These are phyloP conservation scores for Leccinum solheimii DNA, from an alignment of 1,284 basidiomycete species.

Conservation along the genomic window DNA sequence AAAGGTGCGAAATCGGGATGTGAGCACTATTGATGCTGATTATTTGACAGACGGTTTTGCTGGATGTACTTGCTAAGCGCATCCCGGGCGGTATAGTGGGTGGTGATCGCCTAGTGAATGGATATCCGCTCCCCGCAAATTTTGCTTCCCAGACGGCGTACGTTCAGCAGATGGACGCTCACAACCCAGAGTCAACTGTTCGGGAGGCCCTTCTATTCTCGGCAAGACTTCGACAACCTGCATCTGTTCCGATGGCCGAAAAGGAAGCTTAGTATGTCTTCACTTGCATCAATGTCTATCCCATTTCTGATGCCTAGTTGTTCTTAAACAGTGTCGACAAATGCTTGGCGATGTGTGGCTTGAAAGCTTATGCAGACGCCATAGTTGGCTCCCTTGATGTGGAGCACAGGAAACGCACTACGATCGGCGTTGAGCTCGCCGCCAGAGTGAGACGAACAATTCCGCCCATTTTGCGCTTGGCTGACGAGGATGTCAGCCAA, in stretches of 20 bases:
- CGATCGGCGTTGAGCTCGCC: constrained; percentile 84
- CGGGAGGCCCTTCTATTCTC: constrained; percentile 84
- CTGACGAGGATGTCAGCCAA: constrained; percentile 45
- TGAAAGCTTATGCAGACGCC: constrained; percentile 71
- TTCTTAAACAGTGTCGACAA: constrained; percentile 59
- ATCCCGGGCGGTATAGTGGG: constrained; percentile 69
- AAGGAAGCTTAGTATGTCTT: constrained; percentile 72
- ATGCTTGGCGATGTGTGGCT: constrained; percentile 76
- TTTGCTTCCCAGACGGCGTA: constrained; percentile 74
- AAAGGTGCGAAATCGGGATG: constrained; percentile 42
- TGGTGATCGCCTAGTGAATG: constrained; percentile 77
- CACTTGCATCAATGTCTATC: background rate
- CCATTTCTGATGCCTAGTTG: background rate
- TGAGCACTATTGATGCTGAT: background rate
- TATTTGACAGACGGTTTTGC: constrained; percentile 61
- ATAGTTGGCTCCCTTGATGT: constrained; percentile 76
- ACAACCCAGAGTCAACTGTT: constrained; percentile 68
- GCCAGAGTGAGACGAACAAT: constrained; percentile 47
- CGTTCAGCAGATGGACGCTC: constrained; percentile 79
- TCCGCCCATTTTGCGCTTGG: background rate
- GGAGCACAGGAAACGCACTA: constrained; percentile 76
- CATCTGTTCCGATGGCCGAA: constrained; percentile 62
- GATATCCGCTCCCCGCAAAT: constrained; percentile 63
- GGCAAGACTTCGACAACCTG: constrained; percentile 78
- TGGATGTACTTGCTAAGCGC: constrained; percentile 82